Conservation (phyloP, 345 rosid species). For the Hibiscus syriacus region DNA sequence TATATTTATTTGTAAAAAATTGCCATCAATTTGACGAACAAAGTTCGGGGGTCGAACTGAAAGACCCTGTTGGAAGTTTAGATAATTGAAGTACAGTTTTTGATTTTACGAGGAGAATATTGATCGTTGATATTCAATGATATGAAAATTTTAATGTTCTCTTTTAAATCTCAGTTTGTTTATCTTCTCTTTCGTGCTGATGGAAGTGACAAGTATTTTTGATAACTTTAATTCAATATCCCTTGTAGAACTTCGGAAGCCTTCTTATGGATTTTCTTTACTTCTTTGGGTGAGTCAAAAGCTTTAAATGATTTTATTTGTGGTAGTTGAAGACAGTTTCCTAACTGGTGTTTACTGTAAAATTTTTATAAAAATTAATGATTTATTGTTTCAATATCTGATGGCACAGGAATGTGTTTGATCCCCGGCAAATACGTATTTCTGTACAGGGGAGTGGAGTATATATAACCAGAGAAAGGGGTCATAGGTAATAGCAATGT, state of each 20-base stretch:
- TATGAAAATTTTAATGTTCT: neutral
- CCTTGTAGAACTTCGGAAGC: conserved; percentile 80
- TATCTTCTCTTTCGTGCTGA: neutral
- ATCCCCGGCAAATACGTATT: conserved; percentile 95
- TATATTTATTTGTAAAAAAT: neutral
- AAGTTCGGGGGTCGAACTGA: neutral
- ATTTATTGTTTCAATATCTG: conserved; percentile 7
- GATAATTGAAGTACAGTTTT: neutral
- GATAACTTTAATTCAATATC: conserved; percentile 13
- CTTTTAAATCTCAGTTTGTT: neutral
- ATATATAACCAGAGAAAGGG: conserved; percentile 85
- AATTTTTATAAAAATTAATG: neutral
- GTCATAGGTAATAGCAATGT: conserved; percentile 56
- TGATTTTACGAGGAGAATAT: neutral
- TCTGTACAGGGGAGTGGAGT: conserved; percentile 93
- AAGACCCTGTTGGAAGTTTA: neutral
- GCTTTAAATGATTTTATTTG: conserved; percentile 13
- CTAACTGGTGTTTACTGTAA: conserved; percentile 3
- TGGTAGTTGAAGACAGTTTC: conserved; percentile 2
- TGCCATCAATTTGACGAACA: neutral
- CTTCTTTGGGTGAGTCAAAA: conserved; percentile 82
- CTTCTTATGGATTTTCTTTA: conserved; percentile 97
- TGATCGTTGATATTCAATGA: neutral
- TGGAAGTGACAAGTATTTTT: conserved; percentile 4
- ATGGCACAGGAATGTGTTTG: conserved; percentile 78